Conservation (phyloP, 1,139 yeast genomes). For the Scheffersomyces insectosa region DNA sequence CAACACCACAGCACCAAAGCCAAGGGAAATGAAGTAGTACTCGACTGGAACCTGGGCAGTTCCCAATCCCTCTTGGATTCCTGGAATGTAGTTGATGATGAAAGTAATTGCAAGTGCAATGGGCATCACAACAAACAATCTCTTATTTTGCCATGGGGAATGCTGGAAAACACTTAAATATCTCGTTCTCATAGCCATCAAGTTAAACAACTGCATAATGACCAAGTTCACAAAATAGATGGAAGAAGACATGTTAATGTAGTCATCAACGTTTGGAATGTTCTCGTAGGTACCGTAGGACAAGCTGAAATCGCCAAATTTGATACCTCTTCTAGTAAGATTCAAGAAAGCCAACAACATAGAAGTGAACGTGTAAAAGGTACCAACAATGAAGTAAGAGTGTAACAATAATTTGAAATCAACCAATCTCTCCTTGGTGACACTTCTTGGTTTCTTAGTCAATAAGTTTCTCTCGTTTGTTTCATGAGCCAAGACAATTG, state of each 20-base stretch:
- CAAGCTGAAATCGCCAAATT: conserved; percentile 35
- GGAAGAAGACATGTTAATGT: conserved; percentile 40
- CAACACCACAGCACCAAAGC: conserved; percentile 43
- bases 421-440: conserved; percentile 45
- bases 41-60: conserved; percentile 48
- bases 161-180: conserved; percentile 45
- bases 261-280: conserved; percentile 23
- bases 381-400: conserved; percentile 47
- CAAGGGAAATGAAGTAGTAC: conserved; percentile 49
- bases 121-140: conserved; percentile 35
- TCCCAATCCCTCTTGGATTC: conserved; percentile 37
- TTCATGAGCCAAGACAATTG: conserved; percentile 48
- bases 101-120: conserved; percentile 45
- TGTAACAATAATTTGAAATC: conserved; percentile 43
- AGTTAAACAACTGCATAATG: conserved; percentile 50
- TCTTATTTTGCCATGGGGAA: conserved; percentile 30
- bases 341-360: conserved; percentile 45
- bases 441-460: conserved; percentile 42
- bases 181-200: conserved; percentile 48
- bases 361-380: conserved; percentile 42
- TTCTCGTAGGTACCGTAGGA: conserved; percentile 38
- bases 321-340: conserved; percentile 38
- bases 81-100: conserved; percentile 48
- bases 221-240: conserved; percentile 53
- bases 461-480: conserved; percentile 46